These are phyloP conservation scores for Linanthus parryae DNA, from an alignment of 148 eudicot genomes.

Conservation along the genomic window DNA sequence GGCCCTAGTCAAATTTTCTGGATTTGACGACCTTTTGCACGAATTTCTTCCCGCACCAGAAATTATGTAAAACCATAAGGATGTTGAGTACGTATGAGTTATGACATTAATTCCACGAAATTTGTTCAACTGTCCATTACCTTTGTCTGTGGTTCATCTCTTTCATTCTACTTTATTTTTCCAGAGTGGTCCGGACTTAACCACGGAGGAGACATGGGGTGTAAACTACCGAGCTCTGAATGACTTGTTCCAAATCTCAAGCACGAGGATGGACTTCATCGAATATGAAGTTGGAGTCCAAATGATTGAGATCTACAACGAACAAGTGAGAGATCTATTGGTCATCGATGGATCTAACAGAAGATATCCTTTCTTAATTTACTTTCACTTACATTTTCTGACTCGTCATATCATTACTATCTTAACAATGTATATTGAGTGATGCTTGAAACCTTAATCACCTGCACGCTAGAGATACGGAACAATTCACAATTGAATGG, in stretches of 20 bases:
- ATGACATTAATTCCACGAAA: too few relatives aligned
- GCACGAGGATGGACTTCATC: slow-evolving; percentile 47
- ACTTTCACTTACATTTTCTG: not conserved
- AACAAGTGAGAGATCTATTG: slow-evolving; percentile 93
- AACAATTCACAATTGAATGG: slow-evolving; percentile 93
- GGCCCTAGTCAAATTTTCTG: too few relatives aligned
- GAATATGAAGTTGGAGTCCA: slow-evolving; percentile 88
- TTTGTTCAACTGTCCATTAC: too few relatives aligned
- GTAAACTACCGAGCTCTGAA: slow-evolving; percentile 83
- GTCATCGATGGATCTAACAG: slow-evolving; percentile 71
- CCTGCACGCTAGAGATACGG: slow-evolving; percentile 68
- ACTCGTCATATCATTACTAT: not conserved
- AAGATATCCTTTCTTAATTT: slow-evolving; percentile 68
- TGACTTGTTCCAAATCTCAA: slow-evolving; percentile 77
- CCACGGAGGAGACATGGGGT: slow-evolving; percentile 82
- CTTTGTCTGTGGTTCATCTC: not conserved
- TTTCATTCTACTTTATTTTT: not conserved
- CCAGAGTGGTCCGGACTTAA: slow-evolving; percentile 95
- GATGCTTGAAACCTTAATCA: slow-evolving; percentile 37
- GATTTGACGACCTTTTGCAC: too few relatives aligned
- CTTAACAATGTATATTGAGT: not conserved
- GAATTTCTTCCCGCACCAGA: too few relatives aligned
- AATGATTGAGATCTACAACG: slow-evolving; percentile 97
- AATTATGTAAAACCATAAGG: too few relatives aligned
- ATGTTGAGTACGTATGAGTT: too few relatives aligned